A percentile compares a stretch with the other conserved stretches of the same genome.
These are phyloP conservation scores for Blastobotrys terrestris DNA, from an alignment of 805 yeast species.

Conservation along the genomic window DNA sequence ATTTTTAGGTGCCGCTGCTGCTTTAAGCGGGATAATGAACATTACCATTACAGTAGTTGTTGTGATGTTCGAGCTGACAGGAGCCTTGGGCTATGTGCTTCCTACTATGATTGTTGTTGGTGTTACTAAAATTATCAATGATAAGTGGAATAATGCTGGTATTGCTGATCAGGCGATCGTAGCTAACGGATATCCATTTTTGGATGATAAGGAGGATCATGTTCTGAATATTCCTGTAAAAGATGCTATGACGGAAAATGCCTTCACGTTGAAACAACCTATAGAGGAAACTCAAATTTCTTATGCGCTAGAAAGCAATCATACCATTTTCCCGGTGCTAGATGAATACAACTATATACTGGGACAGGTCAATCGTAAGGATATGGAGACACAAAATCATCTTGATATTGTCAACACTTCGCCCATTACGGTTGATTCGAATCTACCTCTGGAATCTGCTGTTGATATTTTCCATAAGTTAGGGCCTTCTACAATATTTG, in stretches of 20 bases:
- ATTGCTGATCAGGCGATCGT: slow-evolving; percentile 93
- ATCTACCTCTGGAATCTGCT: slow-evolving; percentile 52
- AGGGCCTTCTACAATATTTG: slow-evolving; percentile 72
- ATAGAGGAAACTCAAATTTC: slow-evolving; percentile 18
- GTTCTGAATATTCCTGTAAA: slow-evolving; percentile 44
- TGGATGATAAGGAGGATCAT: slow-evolving; percentile 67
- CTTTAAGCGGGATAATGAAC: slow-evolving; percentile 90
- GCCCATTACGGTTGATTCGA: slow-evolving; percentile 53
- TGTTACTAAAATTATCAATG: slow-evolving; percentile 73
- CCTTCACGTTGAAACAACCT: slow-evolving; percentile 1
- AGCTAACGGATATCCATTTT: slow-evolving; percentile 80
- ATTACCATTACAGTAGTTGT: slow-evolving; percentile 89
- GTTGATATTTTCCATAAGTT: slow-evolving; percentile 65
- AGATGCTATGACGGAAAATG: slow-evolving; percentile 51
- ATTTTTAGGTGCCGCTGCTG: slow-evolving; percentile 92
- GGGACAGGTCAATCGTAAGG: slow-evolving; percentile 30
- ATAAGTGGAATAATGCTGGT: slow-evolving; percentile 73
- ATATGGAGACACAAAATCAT: slow-evolving; percentile 17
- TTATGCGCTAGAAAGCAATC: slow-evolving; percentile 19
- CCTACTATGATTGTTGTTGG: slow-evolving; percentile 97
- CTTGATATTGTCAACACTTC: slow-evolving; percentile 32
- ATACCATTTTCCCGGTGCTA: slow-evolving; percentile 35
- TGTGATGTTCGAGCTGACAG: slow-evolving; percentile 91
- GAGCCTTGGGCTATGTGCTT: slow-evolving; percentile 83
- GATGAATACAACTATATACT: slow-evolving; percentile 24